Conservation (phyloP, 2,329 filamentous ascomycete genomes). For the Simplicillium sp. region DNA sequence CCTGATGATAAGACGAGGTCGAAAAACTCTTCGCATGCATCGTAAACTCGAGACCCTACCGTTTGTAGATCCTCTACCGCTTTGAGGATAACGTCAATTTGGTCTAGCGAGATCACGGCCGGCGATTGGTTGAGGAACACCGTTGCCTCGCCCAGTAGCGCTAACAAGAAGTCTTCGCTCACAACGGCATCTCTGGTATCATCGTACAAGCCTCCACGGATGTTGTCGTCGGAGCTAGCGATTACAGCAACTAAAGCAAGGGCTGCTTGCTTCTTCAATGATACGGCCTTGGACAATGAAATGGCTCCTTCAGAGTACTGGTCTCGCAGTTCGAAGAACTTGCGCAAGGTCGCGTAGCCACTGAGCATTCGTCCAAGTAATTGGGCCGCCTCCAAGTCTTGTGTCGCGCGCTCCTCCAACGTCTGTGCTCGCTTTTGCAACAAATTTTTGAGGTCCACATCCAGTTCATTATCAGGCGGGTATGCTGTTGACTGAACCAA, state of each 20-base stretch:
- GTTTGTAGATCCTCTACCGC: slow-evolving; percentile 74
- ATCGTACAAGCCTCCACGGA: slow-evolving; percentile 84
- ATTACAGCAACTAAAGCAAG: slow-evolving; percentile 74
- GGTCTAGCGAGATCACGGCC: slow-evolving; percentile 52
- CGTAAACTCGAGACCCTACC: slow-evolving; percentile 61
- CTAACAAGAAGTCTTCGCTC: slow-evolving; percentile 77
- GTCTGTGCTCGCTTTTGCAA: slow-evolving; percentile 63
- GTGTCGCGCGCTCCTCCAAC: slow-evolving; percentile 60
- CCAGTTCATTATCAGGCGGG: slow-evolving; percentile 62
- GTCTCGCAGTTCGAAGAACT: slow-evolving; percentile 86
- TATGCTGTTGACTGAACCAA: slow-evolving; percentile 77
- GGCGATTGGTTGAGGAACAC: slow-evolving; percentile 57
- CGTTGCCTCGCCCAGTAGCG: slow-evolving; percentile 74
- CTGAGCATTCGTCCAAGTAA: slow-evolving; percentile 79
- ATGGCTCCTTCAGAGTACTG: slow-evolving; percentile 16
- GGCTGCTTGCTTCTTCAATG: slow-evolving; percentile 59
- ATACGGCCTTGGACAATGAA: slow-evolving; percentile 34
- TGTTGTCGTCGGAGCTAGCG: slow-evolving; percentile 77
- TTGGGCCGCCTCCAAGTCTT: slow-evolving; percentile 73
- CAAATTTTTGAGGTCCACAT: slow-evolving; percentile 60
- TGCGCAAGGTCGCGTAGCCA: slow-evolving; percentile 83
- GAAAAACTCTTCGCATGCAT: slow-evolving; percentile 70
- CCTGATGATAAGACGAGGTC: slow-evolving; percentile 63
- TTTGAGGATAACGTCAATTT: slow-evolving; percentile 67
- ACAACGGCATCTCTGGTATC: slow-evolving; percentile 72